These are phyloP conservation scores for Favolaschia claudopus DNA, from an alignment of 768 basidiomycete genomes.

Conservation along the genomic window DNA sequence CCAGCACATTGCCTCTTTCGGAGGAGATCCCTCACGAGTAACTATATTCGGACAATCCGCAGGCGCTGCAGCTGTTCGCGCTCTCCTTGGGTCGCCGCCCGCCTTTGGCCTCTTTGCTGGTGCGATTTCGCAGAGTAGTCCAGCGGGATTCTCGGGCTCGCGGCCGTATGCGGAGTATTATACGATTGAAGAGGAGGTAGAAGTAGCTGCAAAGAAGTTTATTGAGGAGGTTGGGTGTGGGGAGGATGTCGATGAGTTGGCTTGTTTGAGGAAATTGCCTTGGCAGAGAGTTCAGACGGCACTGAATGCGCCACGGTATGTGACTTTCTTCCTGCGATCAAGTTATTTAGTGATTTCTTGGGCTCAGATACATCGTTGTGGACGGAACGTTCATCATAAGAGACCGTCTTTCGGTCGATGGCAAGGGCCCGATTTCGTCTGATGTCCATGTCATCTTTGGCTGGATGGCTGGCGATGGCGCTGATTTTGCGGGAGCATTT, in stretches of 20 bases:
- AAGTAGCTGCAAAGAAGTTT: constrained; percentile 39
- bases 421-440: constrained; percentile 44
- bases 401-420: constrained; percentile 47
- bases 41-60: constrained; percentile 65
- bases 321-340: background rate
- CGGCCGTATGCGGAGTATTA: constrained; percentile 57
- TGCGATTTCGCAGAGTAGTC: constrained; percentile 54
- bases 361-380: constrained; percentile 47
- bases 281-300: constrained; percentile 45
- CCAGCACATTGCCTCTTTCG: constrained; percentile 61
- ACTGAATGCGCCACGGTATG: constrained; percentile 38
- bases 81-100: constrained; percentile 42
- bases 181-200: constrained; percentile 49
- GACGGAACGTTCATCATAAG: constrained; percentile 55
- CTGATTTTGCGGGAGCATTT: constrained; percentile 49
- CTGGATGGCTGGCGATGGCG: constrained; percentile 61
- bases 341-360: background rate
- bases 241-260: constrained; percentile 40
- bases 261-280: constrained; percentile 45
- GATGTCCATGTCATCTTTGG: constrained; percentile 57
- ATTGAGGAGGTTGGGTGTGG: constrained; percentile 50
- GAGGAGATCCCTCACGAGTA: constrained; percentile 60
- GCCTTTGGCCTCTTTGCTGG: constrained; percentile 49
- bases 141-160: constrained; percentile 57
- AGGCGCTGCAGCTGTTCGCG: constrained; percentile 54